Percentiles rank a stretch among this genome's conserved stretches.
Conservation (phyloP, 225 moss, liverwort and hornwort genomes). For the Thuidium tamariscinum region DNA sequence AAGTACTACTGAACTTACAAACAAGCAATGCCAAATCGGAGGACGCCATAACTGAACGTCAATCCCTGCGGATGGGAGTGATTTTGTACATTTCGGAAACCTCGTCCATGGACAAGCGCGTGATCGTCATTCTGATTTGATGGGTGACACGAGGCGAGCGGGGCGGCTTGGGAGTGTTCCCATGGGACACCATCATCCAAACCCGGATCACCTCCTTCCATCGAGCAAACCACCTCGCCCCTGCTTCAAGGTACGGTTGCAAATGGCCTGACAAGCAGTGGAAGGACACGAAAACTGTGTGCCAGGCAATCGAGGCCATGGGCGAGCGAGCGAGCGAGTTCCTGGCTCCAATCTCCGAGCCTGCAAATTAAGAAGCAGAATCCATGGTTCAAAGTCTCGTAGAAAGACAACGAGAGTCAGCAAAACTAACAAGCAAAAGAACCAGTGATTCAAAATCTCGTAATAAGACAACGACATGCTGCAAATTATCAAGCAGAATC, state of each 20-base stretch:
- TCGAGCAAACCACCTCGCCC: conserved; percentile 2
- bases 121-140: conserved; percentile 18
- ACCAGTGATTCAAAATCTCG: too few relatives aligned
- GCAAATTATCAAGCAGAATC: too few relatives aligned
- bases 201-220: not conserved
- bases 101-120: conserved; percentile 36
- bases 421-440: too few relatives aligned
- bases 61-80: conserved; percentile 23
- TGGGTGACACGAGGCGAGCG: conserved; percentile 8
- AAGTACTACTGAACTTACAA: not conserved
- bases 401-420: too few relatives aligned
- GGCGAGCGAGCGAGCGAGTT: not conserved
- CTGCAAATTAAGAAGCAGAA: not conserved
- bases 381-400: too few relatives aligned
- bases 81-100: conserved; percentile 38
- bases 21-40: not conserved
- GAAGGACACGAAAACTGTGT: not conserved
- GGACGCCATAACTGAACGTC: not conserved
- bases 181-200: not conserved
- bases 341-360: not conserved
- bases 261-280: not conserved
- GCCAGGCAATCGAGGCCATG: conserved; percentile 28
- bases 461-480: too few relatives aligned
- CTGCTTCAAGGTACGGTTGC: conserved; percentile 16
- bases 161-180: not conserved